These are phyloP conservation scores for Ensete ventricosum DNA, from an alignment of 176 grass and related monocot species.

Conservation along the genomic window DNA sequence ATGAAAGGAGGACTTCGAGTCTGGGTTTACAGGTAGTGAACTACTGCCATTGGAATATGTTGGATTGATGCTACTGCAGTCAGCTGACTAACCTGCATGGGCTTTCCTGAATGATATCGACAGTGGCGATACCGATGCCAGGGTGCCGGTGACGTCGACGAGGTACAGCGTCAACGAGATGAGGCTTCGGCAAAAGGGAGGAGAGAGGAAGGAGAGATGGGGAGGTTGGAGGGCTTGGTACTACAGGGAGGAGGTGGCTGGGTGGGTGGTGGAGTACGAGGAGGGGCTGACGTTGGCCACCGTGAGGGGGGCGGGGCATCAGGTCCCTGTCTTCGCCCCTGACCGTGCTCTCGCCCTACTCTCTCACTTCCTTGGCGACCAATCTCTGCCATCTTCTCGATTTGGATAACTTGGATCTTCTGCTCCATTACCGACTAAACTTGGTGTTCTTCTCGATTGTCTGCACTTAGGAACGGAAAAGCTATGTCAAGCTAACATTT, in stretches of 20 bases:
- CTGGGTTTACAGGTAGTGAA: conserved; percentile 78
- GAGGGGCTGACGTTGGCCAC: conserved; percentile 47
- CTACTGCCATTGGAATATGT: no score
- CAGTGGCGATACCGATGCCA: conserved; percentile 57
- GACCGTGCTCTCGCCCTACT: conserved; percentile 46
- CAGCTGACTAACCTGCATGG: no score
- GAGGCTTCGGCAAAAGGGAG: neutral
- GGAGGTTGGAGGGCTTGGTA: conserved; percentile 22
- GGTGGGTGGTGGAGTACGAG: conserved; percentile 77
- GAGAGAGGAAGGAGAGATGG: conserved; percentile 3
- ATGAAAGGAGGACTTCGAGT: conserved; percentile 61
- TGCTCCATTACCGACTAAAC: neutral
- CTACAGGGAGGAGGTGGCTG: neutral
- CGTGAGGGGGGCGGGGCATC: conserved; percentile 83
- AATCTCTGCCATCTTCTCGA: conserved; percentile 33
- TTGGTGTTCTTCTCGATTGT: neutral
- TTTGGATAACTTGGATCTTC: neutral
- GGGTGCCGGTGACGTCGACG: neutral
- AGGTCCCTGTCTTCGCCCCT: conserved; percentile 79
- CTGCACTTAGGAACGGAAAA: neutral
- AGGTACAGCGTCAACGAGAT: neutral
- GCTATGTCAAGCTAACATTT: no score
- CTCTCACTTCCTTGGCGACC: conserved; percentile 58
- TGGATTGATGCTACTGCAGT: neutral
- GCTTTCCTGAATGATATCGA: neutral